Evolutionary conservation across 106 monocot genomes (phyloP).

Genomic region (Dendrobium nobile): DNA sequence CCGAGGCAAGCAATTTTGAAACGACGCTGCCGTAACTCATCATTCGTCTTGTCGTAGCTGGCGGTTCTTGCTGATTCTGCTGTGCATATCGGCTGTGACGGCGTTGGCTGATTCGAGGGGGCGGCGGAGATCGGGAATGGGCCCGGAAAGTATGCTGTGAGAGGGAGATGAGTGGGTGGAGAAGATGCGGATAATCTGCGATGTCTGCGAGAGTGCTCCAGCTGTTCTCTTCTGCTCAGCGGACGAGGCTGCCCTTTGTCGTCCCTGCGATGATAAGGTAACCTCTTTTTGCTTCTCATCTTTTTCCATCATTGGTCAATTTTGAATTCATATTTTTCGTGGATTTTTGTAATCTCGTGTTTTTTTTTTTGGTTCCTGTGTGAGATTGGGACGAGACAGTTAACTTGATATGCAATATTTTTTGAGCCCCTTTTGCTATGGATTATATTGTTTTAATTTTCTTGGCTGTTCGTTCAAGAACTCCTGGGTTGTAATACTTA

Average conservation of each 20-base stretch:
- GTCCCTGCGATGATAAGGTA: constrained; percentile 86
- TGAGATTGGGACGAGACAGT: not conserved
- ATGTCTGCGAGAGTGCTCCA: constrained; percentile 87
- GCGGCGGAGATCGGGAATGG: not conserved
- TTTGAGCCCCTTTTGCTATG: not conserved
- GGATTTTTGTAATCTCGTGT: not conserved
- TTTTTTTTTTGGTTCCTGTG: not conserved
- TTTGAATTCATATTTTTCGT: not conserved
- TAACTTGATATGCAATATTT: not conserved
- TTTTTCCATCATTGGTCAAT: not conserved
- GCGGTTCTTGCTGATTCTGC: not conserved
- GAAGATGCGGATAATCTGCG: constrained; percentile 82
- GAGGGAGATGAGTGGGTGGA: constrained; percentile 10
- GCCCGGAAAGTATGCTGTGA: not conserved
- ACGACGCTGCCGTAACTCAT: not conserved
- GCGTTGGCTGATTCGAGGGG: not conserved
- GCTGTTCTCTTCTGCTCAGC: constrained; percentile 92
- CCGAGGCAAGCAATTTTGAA: not conserved
- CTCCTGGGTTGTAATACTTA: not conserved
- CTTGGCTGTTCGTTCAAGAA: not conserved
- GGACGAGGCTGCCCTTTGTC: constrained; percentile 88
- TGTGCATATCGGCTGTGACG: not conserved
- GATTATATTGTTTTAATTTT: not conserved
- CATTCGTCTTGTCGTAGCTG: not conserved
- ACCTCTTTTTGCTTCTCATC: not conserved